Evolutionary conservation across 1,284 basidiomycete genomes (phyloP), one percentile per base, ranked within the genome.

Genomic region (Boletellus deceptivus): DNA sequence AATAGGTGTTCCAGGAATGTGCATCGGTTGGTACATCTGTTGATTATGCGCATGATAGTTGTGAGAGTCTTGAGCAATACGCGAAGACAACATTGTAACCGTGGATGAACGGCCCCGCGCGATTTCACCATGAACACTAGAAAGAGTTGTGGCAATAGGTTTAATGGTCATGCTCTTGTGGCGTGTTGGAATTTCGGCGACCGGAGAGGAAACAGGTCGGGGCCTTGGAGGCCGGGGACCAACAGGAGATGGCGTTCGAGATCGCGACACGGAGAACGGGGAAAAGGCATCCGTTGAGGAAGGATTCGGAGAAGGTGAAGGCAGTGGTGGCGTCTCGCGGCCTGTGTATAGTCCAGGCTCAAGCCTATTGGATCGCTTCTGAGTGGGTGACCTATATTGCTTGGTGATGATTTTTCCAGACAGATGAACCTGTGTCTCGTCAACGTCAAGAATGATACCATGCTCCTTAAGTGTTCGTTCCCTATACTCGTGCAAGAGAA

Each of bases 401-500:
- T 74, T 77, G 37, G 67, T 75, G 43, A 78, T 59, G 5, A 75
- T 57, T 50, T 75, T 77, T 33, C 70, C 74, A 0, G 64, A 62
- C 7, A 63, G 54, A 43, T 48, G 57, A 55, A 61, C 37, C 17
- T 48, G 55, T 29, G 40, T 59, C 49, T 70, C 67, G 42, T 72
- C 72, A 20, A 68, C 59, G 56, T 76, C 73, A 59, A 75, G 70
- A 48, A 79, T 68, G 34, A 75, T 75, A 5, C 76, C 76, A 65
- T 82, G 82, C 70, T 88, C 79, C 70, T 85, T 77, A 64, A 86
- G 68, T 18, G 84, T 81, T 54, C 83, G 82, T 61, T 89, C 88
- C 48, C 90, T 82, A 70, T 95, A 93, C 66, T 83, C 83, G 49
- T 82, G 76, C 20, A 97, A 77, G 41, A 97, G 76, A 68, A 91